Conservation (phyloP, 352 stramenopile genomes). For the Phytophthora vignae region DNA sequence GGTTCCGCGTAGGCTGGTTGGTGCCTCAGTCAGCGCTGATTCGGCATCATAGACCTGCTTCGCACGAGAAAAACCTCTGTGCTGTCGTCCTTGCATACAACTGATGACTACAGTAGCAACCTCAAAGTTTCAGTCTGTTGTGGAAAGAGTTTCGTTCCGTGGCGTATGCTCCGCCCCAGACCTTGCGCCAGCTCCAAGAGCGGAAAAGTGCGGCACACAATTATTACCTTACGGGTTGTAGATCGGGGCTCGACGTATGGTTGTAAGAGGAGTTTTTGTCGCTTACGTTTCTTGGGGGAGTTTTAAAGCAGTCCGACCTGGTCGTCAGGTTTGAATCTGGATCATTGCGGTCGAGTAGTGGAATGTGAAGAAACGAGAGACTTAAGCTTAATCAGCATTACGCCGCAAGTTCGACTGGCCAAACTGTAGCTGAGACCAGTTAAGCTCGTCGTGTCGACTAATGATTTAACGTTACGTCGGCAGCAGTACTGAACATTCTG, state of each 20-base stretch:
- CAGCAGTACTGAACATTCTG: neutral
- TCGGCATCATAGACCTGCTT: neutral
- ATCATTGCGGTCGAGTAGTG: too few relatives aligned
- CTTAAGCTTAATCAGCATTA: too few relatives aligned
- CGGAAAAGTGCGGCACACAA: neutral
- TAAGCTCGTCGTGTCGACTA: neutral
- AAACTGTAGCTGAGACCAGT: neutral
- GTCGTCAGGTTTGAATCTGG: too few relatives aligned
- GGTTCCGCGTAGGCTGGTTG: neutral
- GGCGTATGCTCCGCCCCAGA: neutral
- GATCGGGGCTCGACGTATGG: neutral
- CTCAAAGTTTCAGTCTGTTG: neutral
- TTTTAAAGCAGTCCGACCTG: too few relatives aligned
- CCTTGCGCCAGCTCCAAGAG: neutral
- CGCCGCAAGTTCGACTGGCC: neutral
- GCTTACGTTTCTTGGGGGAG: too few relatives aligned
- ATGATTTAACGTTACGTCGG: too few relatives aligned
- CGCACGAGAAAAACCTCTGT: too few relatives aligned
- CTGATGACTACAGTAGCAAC: neutral
- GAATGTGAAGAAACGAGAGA: too few relatives aligned
- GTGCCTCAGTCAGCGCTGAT: neutral
- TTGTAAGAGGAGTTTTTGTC: neutral
- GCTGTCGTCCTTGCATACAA: neutral
- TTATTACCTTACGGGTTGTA: neutral
- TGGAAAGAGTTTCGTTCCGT: neutral